phyloP scores from a whole-genome alignment of 768 basidiomycete species.

The Tricholoma sp. region DNA sequence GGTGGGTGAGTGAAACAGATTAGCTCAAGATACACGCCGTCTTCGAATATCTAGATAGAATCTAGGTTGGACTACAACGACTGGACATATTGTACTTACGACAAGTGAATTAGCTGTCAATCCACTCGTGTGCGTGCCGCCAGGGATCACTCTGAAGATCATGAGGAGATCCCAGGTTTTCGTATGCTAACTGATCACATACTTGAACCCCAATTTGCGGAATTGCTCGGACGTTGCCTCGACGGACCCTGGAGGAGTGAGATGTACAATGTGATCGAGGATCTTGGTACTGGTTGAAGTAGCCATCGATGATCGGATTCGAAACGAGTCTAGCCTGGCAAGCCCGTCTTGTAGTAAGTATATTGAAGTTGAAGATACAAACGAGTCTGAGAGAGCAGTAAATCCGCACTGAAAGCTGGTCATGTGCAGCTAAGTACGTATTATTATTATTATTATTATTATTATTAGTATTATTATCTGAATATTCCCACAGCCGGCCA shows the following conservation, averaged over 20 bases:
- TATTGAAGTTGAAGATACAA: too few relatives aligned
- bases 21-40: slow-evolving; percentile 64
- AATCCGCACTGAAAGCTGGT: too few relatives aligned
- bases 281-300: slow-evolving; percentile 31
- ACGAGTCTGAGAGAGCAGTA: too few relatives aligned
- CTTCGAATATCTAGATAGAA: slow-evolving; percentile 39
- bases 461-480: too few relatives aligned
- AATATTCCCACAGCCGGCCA: too few relatives aligned
- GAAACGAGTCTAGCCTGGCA: too few relatives aligned
- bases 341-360: too few relatives aligned
- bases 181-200: slow-evolving; percentile 11
- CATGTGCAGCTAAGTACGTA: too few relatives aligned
- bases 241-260: slow-evolving; percentile 61
- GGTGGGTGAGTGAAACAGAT: slow-evolving; percentile 58
- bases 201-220: slow-evolving; percentile 64
- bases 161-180: neutral
- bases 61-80: neutral
- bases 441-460: too few relatives aligned
- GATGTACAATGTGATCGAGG: slow-evolving; percentile 68
- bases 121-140: slow-evolving; percentile 63
- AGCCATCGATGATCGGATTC: too few relatives aligned
- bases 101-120: slow-evolving; percentile 62
- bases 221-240: slow-evolving; percentile 47
- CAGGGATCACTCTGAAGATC: slow-evolving; percentile 50
- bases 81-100: slow-evolving; percentile 27